A percentile compares a stretch with the other conserved stretches of the same genome.
Evolutionary conservation across 2,329 filamentous ascomycete genomes (phyloP).

Genomic region (Periconia sp.): DNA sequence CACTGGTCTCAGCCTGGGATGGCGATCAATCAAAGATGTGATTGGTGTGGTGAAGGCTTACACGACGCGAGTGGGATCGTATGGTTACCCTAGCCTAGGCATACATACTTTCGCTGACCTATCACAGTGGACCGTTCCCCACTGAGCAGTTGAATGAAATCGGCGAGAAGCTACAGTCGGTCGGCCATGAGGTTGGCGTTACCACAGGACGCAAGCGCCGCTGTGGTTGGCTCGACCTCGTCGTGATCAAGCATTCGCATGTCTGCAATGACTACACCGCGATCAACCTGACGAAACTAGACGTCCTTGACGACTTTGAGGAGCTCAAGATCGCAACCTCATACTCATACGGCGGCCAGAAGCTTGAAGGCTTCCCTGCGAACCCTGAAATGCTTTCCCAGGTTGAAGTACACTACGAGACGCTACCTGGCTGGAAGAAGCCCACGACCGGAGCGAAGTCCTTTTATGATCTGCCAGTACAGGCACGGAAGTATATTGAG

Average conservation of each 20-base stretch:
- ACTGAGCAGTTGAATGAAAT: conserved; percentile 66
- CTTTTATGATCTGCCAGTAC: conserved; percentile 67
- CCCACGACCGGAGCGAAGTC: conserved; percentile 65
- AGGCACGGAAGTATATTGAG: conserved; percentile 70
- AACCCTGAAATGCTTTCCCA: conserved; percentile 64
- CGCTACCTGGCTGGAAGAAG: conserved; percentile 72
- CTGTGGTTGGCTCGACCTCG: conserved; percentile 71
- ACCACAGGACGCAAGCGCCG: conserved; percentile 66
- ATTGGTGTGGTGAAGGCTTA: conserved; percentile 73
- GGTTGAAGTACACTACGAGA: conserved; percentile 71
- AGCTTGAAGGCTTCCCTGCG: conserved; percentile 69
- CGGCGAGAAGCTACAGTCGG: conserved; percentile 62
- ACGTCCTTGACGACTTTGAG: conserved; percentile 75
- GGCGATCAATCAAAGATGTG: conserved; percentile 64
- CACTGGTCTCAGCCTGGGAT: conserved; percentile 67
- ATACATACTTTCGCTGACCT: no score
- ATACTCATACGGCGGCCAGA: conserved; percentile 66
- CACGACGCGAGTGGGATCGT: conserved; percentile 64
- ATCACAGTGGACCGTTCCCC: conserved; percentile 67
- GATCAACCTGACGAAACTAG: conserved; percentile 70
- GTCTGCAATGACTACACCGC: conserved; percentile 71
- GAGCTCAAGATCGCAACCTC: conserved; percentile 76
- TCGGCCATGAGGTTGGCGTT: conserved; percentile 63
- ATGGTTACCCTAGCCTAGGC: no score
- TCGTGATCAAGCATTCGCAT: conserved; percentile 70